A percentile compares a stretch with the other conserved stretches of the same genome.
phyloP scores from a whole-genome alignment of 805 yeast genomes.

The Lachancea thermotolerans region DNA sequence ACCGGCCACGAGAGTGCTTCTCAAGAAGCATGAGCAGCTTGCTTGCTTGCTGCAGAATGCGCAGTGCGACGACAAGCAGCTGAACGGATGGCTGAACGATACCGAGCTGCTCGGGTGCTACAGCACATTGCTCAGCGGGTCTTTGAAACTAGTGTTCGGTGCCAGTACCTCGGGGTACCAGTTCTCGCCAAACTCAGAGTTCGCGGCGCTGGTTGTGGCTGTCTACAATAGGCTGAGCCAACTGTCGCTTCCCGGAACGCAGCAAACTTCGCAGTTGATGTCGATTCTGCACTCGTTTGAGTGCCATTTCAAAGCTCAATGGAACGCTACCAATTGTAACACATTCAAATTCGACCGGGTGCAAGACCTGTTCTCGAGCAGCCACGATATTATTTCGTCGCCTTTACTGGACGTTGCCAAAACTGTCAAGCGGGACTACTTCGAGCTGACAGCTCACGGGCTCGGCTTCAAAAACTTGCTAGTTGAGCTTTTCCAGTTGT shows the following conservation, averaged over 20 bases:
- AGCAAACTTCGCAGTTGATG: constrained; percentile 7
- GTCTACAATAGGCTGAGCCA: constrained; percentile 2
- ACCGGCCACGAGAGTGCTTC: not conserved
- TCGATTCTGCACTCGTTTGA: constrained; percentile 15
- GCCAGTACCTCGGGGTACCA: constrained; percentile 12
- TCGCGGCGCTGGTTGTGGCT: constrained; percentile 1
- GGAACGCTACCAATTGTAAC: constrained; percentile 12
- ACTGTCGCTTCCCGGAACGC: not conserved
- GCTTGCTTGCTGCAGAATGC: not conserved
- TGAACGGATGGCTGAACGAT: constrained; percentile 5
- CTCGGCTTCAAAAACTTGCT: constrained; percentile 12
- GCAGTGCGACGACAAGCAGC: not conserved
- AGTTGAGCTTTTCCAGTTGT: constrained; percentile 24
- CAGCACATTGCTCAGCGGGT: constrained; percentile 10
- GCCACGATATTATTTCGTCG: constrained; percentile 13
- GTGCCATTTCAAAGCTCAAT: constrained; percentile 13
- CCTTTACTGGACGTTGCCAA: constrained; percentile 15
- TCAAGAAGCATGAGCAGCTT: constrained; percentile 1
- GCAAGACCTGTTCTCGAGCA: constrained; percentile 20
- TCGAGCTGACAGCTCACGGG: constrained; percentile 17
- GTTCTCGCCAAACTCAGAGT: constrained; percentile 11
- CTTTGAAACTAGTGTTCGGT: constrained; percentile 12
- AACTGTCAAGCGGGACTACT: constrained; percentile 18
- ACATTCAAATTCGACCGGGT: constrained; percentile 20
- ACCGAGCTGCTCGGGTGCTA: constrained; percentile 10